A percentile compares a stretch with the other conserved stretches of the same genome.
Evolutionary conservation across 2,329 filamentous ascomycete genomes (phyloP).

Genomic region (Lecanoromycetidae sp.): DNA sequence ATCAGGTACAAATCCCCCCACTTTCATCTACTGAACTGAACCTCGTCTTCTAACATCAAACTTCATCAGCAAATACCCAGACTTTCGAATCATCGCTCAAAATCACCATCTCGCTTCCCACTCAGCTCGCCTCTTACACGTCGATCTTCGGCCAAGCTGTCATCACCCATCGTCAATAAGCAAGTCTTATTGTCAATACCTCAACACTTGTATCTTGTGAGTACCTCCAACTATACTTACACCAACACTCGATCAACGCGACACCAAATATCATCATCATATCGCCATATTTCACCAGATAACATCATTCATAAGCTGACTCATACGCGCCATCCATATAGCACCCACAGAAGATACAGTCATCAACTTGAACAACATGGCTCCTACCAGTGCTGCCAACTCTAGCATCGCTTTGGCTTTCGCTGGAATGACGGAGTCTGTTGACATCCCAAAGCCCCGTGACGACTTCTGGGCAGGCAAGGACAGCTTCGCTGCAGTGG

Average conservation of each 20-base stretch:
- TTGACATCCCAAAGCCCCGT: constrained; percentile 37
- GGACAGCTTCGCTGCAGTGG: constrained; percentile 27
- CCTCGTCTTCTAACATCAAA: constrained; percentile 3
- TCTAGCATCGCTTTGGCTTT: constrained; percentile 40
- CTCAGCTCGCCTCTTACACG: constrained; percentile 1
- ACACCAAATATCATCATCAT: not conserved
- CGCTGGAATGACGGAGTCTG: constrained; percentile 38
- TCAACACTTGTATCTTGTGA: constrained; percentile 12
- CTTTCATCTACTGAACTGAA: not conserved
- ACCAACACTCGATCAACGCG: not conserved
- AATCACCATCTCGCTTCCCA: not conserved
- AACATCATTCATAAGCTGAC: constrained; percentile 12
- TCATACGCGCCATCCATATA: constrained; percentile 5
- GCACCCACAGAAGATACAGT: constrained; percentile 9
- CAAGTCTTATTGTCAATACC: constrained; percentile 11
- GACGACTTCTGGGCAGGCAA: constrained; percentile 25
- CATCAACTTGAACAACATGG: constrained; percentile 26
- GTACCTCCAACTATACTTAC: not conserved
- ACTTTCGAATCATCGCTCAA: not conserved
- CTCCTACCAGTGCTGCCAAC: constrained; percentile 25
- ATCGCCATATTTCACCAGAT: not conserved
- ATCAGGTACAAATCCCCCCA: not conserved
- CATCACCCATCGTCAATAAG: constrained; percentile 4
- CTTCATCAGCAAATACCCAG: constrained; percentile 1
- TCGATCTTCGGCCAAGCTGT: constrained; percentile 9